phyloP scores from a whole-genome alignment of 306 rosid species.

The Castanea mollissima region DNA sequence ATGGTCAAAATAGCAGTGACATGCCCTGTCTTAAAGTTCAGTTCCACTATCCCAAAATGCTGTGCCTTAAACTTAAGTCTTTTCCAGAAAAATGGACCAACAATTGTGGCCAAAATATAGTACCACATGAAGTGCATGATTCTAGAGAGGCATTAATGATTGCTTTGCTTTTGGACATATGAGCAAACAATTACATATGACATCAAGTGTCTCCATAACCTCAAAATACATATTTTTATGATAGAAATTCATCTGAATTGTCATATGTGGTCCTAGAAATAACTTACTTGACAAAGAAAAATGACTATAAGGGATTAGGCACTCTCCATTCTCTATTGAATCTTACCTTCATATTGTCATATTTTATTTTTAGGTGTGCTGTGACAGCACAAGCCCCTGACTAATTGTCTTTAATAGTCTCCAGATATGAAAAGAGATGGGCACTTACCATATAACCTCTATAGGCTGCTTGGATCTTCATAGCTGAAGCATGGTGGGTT shows the following conservation, averaged over 20 bases:
- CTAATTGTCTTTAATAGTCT: background rate
- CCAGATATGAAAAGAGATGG: constrained; percentile 2
- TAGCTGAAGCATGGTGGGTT: constrained; percentile 82
- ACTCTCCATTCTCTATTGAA: background rate
- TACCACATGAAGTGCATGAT: background rate
- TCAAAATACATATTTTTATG: background rate
- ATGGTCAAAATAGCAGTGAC: background rate
- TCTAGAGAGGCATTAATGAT: background rate
- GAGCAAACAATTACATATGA: background rate
- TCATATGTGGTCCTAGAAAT: background rate
- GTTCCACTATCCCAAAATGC: background rate
- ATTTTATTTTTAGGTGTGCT: background rate
- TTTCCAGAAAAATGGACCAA: background rate
- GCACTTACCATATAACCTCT: constrained; percentile 82
- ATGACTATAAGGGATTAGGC: background rate
- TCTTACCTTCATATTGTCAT: background rate
- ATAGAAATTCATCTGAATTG: background rate
- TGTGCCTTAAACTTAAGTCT: background rate
- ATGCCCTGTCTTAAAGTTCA: background rate
- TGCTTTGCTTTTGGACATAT: background rate
- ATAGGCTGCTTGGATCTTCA: constrained; percentile 81
- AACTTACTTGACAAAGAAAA: background rate
- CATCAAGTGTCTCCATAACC: background rate
- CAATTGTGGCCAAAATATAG: background rate
- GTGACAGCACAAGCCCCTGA: constrained; percentile 2